Conservation (phyloP, 2,329 filamentous ascomycete genomes). For the Clonostachys sp. region DNA sequence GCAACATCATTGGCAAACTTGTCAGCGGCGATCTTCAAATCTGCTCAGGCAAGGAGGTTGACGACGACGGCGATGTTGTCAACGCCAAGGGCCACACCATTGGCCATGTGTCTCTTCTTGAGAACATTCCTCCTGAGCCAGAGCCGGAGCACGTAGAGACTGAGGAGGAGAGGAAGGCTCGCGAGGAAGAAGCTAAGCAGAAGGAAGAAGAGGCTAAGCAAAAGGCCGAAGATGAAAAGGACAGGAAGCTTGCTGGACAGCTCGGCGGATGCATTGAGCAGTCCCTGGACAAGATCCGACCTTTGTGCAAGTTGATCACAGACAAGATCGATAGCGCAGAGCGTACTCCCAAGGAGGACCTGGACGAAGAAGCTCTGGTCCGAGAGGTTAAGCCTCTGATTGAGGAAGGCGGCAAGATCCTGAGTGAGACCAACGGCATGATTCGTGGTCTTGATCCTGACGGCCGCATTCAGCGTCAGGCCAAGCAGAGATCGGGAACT, state of each 20-base stretch:
- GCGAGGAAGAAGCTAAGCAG: slow-evolving; percentile 68
- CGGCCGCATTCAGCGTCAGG: slow-evolving; percentile 77
- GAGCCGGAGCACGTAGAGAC: slow-evolving; percentile 50
- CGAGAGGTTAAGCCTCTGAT: slow-evolving; percentile 83
- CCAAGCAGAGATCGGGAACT: slow-evolving; percentile 73
- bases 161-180: slow-evolving; percentile 48
- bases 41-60: slow-evolving; percentile 64
- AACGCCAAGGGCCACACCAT: slow-evolving; percentile 63
- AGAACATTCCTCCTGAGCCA: slow-evolving; percentile 46
- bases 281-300: slow-evolving; percentile 78
- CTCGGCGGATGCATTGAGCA: slow-evolving; percentile 71
- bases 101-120: slow-evolving; percentile 64
- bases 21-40: slow-evolving; percentile 62
- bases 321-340: slow-evolving; percentile 80
- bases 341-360: slow-evolving; percentile 76
- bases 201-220: slow-evolving; percentile 51
- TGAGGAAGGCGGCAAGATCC: slow-evolving; percentile 76
- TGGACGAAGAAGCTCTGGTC: slow-evolving; percentile 86
- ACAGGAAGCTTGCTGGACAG: slow-evolving; percentile 72
- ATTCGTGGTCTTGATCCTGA: slow-evolving; percentile 88
- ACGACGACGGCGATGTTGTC: slow-evolving; percentile 67
- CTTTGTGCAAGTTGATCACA: slow-evolving; percentile 81
- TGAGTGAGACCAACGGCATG: slow-evolving; percentile 81
- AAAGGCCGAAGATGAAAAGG: slow-evolving; percentile 54
- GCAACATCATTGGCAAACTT: slow-evolving; percentile 61